Evolutionary conservation across 352 stramenopile species (phyloP).

Genomic region (Aphanomyces invadans): DNA sequence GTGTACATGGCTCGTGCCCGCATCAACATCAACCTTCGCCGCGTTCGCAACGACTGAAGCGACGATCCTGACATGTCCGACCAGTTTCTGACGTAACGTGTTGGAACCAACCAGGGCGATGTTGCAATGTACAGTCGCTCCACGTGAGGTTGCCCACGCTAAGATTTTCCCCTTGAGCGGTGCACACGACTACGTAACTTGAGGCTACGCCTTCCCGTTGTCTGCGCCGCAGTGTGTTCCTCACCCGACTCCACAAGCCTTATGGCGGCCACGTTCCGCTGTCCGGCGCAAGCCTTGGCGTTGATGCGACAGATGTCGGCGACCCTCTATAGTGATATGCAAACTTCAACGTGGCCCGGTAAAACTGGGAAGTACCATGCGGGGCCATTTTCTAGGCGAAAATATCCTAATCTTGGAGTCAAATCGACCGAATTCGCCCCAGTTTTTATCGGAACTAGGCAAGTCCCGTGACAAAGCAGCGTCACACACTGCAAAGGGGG

Average conservation of each 20-base stretch:
- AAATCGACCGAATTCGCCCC: background rate
- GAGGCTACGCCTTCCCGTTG: too few species aligned
- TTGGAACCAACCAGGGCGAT: too few species aligned
- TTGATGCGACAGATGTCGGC: background rate
- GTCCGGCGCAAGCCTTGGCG: background rate
- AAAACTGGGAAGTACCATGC: too few species aligned
- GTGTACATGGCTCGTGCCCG: slow-evolving; percentile 15
- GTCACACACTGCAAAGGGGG: background rate
- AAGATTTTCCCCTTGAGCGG: too few species aligned
- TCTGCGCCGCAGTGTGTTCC: too few species aligned
- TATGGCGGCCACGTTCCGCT: background rate
- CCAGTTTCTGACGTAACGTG: too few species aligned
- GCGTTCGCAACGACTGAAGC: background rate
- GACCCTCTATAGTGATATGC: background rate
- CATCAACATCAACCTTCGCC: slow-evolving; percentile 24
- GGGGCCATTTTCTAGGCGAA: background rate
- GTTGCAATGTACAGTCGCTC: too few species aligned
- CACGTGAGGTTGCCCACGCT: too few species aligned
- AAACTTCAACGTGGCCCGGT: background rate
- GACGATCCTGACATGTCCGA: background rate
- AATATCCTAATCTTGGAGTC: background rate
- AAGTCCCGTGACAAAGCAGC: background rate
- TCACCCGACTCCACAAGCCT: too few species aligned
- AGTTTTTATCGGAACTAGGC: background rate
- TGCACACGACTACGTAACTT: too few species aligned